Evolutionary conservation across 768 basidiomycete species (phyloP).

Genomic region (Sarcodon aspratus): DNA sequence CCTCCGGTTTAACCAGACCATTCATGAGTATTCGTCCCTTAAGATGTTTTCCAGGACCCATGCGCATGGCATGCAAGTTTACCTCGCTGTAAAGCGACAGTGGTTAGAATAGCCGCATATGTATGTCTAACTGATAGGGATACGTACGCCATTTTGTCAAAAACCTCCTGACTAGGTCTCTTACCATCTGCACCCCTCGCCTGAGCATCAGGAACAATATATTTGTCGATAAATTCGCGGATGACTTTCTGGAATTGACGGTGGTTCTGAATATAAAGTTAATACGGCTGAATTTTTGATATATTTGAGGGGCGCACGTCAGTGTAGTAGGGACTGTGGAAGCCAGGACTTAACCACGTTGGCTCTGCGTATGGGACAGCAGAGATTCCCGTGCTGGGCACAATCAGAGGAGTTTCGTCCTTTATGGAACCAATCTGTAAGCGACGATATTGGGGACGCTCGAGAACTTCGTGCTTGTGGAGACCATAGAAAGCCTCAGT

Average conservation of each 20-base stretch:
- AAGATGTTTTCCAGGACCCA: slow-evolving; percentile 86
- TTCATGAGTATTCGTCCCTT: slow-evolving; percentile 67
- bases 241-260: slow-evolving; percentile 47
- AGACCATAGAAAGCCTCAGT: slow-evolving; percentile 85
- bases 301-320: slow-evolving; percentile 38
- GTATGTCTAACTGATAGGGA: not conserved
- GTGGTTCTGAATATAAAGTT: slow-evolving; percentile 36
- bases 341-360: slow-evolving; percentile 62
- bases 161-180: slow-evolving; percentile 62
- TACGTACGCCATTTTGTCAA: slow-evolving; percentile 72
- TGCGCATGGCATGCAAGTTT: slow-evolving; percentile 80
- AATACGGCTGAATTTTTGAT: not conserved
- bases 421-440: slow-evolving; percentile 65
- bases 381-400: slow-evolving; percentile 46
- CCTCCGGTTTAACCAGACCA: slow-evolving; percentile 67
- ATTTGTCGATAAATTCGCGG: slow-evolving; percentile 56
- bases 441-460: slow-evolving; percentile 61
- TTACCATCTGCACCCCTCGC: slow-evolving; percentile 81
- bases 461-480: slow-evolving; percentile 77
- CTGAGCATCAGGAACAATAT: slow-evolving; percentile 37
- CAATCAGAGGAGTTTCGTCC: slow-evolving; percentile 47
- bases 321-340: slow-evolving; percentile 67
- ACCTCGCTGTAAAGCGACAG: slow-evolving; percentile 30
- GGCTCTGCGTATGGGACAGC: slow-evolving; percentile 81
- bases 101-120: not conserved